Evolutionary conservation across 2,329 filamentous ascomycete genomes (phyloP), one percentile per base, ranked within the genome.

Genomic region (Pseudogymnoascus verrucosus): DNA sequence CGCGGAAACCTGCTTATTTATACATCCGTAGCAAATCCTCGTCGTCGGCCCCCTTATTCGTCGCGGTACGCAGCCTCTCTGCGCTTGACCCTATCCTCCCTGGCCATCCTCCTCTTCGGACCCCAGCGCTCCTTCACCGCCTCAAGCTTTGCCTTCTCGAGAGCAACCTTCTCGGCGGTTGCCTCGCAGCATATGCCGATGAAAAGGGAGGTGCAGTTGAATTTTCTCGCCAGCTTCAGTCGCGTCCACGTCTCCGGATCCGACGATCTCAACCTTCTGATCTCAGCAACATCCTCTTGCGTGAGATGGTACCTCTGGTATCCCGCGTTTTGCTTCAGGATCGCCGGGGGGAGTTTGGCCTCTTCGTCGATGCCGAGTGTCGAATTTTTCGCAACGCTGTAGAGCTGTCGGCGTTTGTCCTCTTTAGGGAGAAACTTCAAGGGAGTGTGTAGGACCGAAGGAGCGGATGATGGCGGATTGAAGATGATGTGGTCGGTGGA

Each of bases 381-480:
- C 36, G 64, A 60, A 61, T 67, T 65, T n/a, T 70, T 69, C 12
- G 67, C 59, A n/a, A 57, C 51, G 16, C 64, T 64, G 16, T 74
- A 64, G 14, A 72, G 65, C 59, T 71, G 65, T 61, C 68, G 69
- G 60, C 73, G 69, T 64, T 72, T 73, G 63, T 75, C 73, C 40
- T 73, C 71, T 66, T 78, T 79, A 62, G 85, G 85, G 31, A 88
- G 80, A 75, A 88, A 88, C 72, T 85, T 82, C 76, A 86, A 82
- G 64, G 85, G 85, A n/a, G 85, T 88, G 76, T 88, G 82, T 70
- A 79, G 80, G 64, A 86, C 84, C n/a, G 83, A 81, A 2, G 82
- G 76, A 63, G 79, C 77, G 8, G 82, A 78, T 14, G 81, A 75
- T 26, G 83, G 82, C 42, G 82, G 83, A 76, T 84, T 84, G 77